Evolutionary conservation across 805 yeast genomes (phyloP), one percentile per base, ranked within the genome.

Genomic region (Candida rishiriensis): DNA sequence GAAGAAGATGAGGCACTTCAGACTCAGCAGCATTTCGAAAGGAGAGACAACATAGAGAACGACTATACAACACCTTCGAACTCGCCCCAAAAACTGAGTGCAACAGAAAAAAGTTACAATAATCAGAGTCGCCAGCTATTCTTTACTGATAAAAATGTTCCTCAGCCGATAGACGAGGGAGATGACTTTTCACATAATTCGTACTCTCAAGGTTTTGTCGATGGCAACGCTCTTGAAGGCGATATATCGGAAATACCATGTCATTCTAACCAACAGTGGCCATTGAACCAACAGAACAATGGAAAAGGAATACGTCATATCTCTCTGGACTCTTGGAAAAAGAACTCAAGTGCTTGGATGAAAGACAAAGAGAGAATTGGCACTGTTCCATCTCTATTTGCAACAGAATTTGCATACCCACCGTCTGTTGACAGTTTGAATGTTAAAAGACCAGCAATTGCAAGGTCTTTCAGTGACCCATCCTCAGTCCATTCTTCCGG

Each of bases 271-370:
- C 41, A 39, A 6, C 40, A 41, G n/a, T 57, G 61, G 62, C 50
- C 51, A 1, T 28, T 40, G 1, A 29, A 18, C 3, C 15, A 14
- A 16, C 7, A n/a, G 21, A 28, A 36, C 10, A 29, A 30, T 6
- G 16, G 11, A n/a, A 3, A n/a, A 12, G 50, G 49, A 9, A 12
- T 55, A 29, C 50, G 51, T 35, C 57, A 56, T 38, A 54, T 60
- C 10, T 57, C 63, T 11, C 44, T 58, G n/a, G 64, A 60, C n/a
- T 36, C 57, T 3, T 60, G 65, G 65, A 51, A 59, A 13, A 39
- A 50, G 11, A 53, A 59, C 35, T 46, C 56, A 1, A 44, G 39
- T 7, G 38, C 33, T 1, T 60, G 65, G 65, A 26, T 49, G 13
- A 41, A 44, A 12, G 49, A 52, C 36, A 56, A 52, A 39, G 55